Evolutionary conservation across 257 asterid species (phyloP).

Genomic region (Scutellaria barbata): DNA sequence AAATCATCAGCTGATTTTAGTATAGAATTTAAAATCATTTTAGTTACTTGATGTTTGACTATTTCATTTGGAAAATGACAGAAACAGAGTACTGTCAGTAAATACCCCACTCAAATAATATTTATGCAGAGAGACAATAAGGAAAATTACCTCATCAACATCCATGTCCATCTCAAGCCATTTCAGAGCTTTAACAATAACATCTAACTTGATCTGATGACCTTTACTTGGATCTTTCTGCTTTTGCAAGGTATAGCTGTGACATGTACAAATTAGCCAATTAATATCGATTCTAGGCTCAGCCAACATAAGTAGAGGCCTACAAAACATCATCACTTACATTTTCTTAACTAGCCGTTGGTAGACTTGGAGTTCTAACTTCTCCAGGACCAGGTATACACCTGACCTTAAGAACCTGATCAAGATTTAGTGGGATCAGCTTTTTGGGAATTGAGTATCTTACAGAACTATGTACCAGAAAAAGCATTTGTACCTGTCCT

Average conservation of each 20-base stretch:
- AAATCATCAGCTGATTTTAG: not conserved
- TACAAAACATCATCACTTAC: constrained; percentile 46
- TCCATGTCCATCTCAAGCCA: constrained; percentile 95
- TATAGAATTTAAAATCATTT: not conserved
- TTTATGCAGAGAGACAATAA: constrained; percentile 1
- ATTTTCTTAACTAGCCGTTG: constrained; percentile 89
- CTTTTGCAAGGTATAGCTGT: constrained; percentile 82
- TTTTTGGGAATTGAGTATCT: not conserved
- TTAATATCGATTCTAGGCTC: not conserved
- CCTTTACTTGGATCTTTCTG: constrained; percentile 83
- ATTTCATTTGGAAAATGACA: not conserved
- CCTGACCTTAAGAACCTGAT: constrained; percentile 93
- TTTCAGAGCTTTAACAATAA: constrained; percentile 81
- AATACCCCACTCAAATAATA: not conserved
- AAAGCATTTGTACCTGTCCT: constrained; percentile 66
- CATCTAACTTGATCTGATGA: constrained; percentile 89
- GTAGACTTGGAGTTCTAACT: constrained; percentile 97
- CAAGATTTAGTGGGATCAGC: constrained; percentile 19
- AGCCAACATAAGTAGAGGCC: not conserved
- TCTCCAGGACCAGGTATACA: constrained; percentile 89
- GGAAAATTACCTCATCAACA: constrained; percentile 75
- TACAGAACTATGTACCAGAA: constrained; percentile 26
- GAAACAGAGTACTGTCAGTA: not conserved
- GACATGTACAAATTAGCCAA: constrained; percentile 21
- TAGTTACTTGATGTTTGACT: constrained; percentile 10